Evolutionary conservation across 345 rosid genomes (phyloP).

Genomic region (Melastoma malabathricum): DNA sequence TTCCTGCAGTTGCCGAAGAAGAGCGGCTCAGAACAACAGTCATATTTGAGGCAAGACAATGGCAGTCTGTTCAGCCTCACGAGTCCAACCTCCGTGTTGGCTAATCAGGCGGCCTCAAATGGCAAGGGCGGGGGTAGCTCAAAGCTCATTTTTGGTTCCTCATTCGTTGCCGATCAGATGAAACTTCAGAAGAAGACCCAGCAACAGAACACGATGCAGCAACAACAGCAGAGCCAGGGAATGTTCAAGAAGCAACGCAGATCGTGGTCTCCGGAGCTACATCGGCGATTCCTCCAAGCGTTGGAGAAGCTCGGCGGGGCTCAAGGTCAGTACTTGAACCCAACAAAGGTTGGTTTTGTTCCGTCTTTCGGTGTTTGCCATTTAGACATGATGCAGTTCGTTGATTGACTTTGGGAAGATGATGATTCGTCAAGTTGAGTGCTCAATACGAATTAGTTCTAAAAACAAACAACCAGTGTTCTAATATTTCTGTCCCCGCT

Average conservation of each 20-base stretch:
- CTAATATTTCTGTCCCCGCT: too few species aligned
- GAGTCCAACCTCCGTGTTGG: constrained; percentile 25
- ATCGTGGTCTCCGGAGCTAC: constrained; percentile 78
- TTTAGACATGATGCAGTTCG: neutral
- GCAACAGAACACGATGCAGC: constrained; percentile 14
- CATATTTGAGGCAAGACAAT: constrained; percentile 5
- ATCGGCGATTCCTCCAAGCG: constrained; percentile 51
- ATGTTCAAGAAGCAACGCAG: constrained; percentile 48
- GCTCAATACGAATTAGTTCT: too few species aligned
- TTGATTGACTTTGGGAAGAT: neutral
- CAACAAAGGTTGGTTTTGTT: constrained; percentile 1
- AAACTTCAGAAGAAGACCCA: constrained; percentile 18
- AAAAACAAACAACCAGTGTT: too few species aligned
- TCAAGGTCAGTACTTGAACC: constrained; percentile 31
- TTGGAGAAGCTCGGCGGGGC: constrained; percentile 65
- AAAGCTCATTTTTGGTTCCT: constrained; percentile 5
- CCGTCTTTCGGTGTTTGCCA: neutral
- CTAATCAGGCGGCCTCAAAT: constrained; percentile 13
- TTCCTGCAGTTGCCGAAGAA: constrained; percentile 6
- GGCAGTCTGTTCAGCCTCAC: constrained; percentile 14
- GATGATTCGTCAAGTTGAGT: too few species aligned
- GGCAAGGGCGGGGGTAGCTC: constrained; percentile 3
- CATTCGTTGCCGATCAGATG: constrained; percentile 12
- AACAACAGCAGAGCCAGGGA: neutral
- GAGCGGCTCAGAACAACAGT: constrained; percentile 20